These are phyloP conservation scores for Yamadazyma buinensis DNA, from an alignment of 1,139 yeast species.

Conservation along the genomic window DNA sequence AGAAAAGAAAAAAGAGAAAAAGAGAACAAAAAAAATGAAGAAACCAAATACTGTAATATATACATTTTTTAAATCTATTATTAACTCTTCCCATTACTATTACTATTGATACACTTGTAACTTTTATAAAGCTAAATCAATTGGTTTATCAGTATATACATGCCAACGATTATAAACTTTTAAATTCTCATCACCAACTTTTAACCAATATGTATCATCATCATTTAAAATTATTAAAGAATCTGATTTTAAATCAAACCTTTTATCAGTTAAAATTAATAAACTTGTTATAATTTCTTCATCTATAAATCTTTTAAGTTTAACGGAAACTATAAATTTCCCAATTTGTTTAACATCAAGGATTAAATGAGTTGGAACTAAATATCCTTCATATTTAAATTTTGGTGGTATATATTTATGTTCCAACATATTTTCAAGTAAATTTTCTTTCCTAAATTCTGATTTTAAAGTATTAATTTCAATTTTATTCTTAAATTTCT, in stretches of 20 bases:
- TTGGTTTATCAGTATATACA: constrained; percentile 13
- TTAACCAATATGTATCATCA: constrained; percentile 7
- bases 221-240: constrained; percentile 9
- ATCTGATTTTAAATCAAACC: constrained; percentile 10
- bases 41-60: constrained; percentile 10
- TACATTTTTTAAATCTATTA: not conserved
- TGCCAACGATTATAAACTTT: constrained; percentile 13
- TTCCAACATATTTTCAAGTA: not conserved
- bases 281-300: constrained; percentile 8
- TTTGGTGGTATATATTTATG: constrained; percentile 11
- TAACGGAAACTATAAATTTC: constrained; percentile 17
- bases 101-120: no score
- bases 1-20: constrained; percentile 22
- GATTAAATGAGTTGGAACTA: constrained; percentile 17
- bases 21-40: constrained; percentile 11
- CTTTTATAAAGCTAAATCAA: constrained; percentile 5
- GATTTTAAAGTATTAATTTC: not conserved
- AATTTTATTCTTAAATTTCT: not conserved
- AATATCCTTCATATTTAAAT: constrained; percentile 3
- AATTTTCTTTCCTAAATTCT: not conserved
- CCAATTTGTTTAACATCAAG: constrained; percentile 15
- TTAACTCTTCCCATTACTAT: no score
- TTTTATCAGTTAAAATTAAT: constrained; percentile 17
- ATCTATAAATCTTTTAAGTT: constrained; percentile 6
- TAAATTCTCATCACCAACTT: constrained; percentile 1